phyloP scores from a whole-genome alignment of 495 filamentous ascomycete genomes.

The Hypoxylon crocopeplum region DNA sequence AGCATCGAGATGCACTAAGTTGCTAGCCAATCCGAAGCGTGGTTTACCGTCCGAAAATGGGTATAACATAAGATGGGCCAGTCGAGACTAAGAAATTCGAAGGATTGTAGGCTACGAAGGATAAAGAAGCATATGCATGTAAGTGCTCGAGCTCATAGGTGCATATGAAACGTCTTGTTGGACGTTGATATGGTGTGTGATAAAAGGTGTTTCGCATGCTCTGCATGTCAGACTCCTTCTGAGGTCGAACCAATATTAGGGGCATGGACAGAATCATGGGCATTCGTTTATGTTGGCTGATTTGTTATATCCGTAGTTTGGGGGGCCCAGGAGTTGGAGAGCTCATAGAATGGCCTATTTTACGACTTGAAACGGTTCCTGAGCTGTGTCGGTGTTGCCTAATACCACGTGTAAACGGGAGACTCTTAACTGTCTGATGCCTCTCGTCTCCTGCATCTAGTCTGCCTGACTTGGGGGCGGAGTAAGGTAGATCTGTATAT shows the following conservation, averaged over 20 bases:
- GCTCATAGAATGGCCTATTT: neutral
- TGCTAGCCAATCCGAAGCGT: conserved; percentile 1
- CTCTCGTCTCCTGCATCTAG: conserved; percentile 2
- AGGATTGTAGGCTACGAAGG: neutral
- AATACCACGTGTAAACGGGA: neutral
- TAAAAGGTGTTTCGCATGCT: conserved; percentile 9
- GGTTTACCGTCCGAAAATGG: conserved; percentile 7
- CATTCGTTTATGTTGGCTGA: no score
- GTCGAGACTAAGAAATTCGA: conserved; percentile 1
- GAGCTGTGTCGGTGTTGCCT: neutral
- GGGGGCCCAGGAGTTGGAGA: no score
- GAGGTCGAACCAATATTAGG: no score
- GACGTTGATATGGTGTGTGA: neutral
- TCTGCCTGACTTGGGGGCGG: conserved; percentile 12
- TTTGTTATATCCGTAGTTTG: no score
- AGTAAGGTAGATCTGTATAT: neutral
- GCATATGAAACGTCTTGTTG: conserved; percentile 13
- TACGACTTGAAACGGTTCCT: conserved; percentile 12
- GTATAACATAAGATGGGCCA: conserved; percentile 6
- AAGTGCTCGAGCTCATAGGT: neutral
- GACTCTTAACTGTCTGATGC: neutral
- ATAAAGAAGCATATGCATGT: neutral
- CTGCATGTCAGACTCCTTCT: conserved; percentile 23
- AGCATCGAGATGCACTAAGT: no score
- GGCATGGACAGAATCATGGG: no score